Base-by-base conservation (phyloP, 176 grass and related monocot genomes). In the Luzula sylvatica region DNA sequence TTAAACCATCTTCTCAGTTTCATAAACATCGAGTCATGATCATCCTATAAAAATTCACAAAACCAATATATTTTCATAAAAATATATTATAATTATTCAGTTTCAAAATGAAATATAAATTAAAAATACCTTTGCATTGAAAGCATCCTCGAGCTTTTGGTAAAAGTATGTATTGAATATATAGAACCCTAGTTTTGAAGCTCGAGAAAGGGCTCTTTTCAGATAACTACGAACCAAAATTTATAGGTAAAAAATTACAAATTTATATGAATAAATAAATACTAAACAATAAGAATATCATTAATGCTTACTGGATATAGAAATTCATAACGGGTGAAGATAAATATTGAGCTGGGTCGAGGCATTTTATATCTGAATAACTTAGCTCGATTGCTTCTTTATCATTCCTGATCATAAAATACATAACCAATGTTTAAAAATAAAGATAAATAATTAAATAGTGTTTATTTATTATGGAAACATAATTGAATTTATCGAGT, bases 1-100 rank as follows among this genome's bases (percentile, higher is more conserved):
- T 96, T 96, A 80, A 84, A 90, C 92, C 92, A 96, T 76, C 81
- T 82, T 68, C 92, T 89, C 60, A 96, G 65, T 63, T 90, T 96
- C 35, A 22, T 5, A 20, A 96, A 96, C 44, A 48, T 30, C 45
- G 58, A 38, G 42, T 23, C 57, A 28, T 49, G 15, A 11, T 40
- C 40, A 71, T 22, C 67, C 67, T 71, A 26, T 38, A 19, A 59
- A 72, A 23, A 57, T 48, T 48, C 9, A 58, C 5, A 67, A 42
- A 8, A 65, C 21, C 11, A 7, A 11, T 20, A 35, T 17, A 11
- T 42, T 55, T 72, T n/a, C 0, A 42, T 42, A 72, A 45, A n/a
- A n/a, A n/a, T n/a, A n/a, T n/a, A n/a, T n/a, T n/a, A n/a, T n/a
- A n/a, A n/a, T n/a, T n/a, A n/a, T n/a, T n/a, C n/a, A n/a, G n/a